Evolutionary conservation across 2,329 filamentous ascomycete genomes (phyloP), one percentile per base, ranked within the genome.

Genomic region (Endothia cerciana): DNA sequence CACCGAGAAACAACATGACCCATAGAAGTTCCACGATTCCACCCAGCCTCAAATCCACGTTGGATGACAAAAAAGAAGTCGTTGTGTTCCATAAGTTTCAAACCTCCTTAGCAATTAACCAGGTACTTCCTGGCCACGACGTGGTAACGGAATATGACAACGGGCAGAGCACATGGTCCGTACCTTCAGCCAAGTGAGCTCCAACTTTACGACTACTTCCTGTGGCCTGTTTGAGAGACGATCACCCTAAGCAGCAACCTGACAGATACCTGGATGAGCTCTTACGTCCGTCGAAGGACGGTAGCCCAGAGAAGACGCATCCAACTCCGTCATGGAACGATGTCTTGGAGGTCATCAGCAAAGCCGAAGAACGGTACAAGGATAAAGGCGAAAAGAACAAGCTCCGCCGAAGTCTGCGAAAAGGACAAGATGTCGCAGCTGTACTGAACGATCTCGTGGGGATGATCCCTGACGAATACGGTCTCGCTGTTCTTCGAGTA

Each of bases 381-480:
- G 7, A 11, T n/a, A 40, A 41, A 17, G 55, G 55, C 7, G 55
- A 58, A n/a, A 41, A 41, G 30, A 58, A 25, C n/a, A 38, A 38
- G n/a, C 13, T 25, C n/a, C 55, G 55, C n/a, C 19, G 36, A 40
- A 8, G 7, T 22, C 30, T 58, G n/a, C 36, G 55, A 22, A 33
- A 41, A 22, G 36, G 36, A 38, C 17, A n/a, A 45, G 55, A 58
- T 25, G 36, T 58, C 22, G 30, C 55, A 15, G n/a, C 7, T 40
- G 36, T 40, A 15, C 22, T 58, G 15, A 58, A 41, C 19, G 55
- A n/a, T 8, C 36, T 58, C 19, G 36, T 28, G 19, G 55, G 41
- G 33, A 13, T 58, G 36, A 58, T 58, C 30, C 55, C 55, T 22
- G 55, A 58, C 13, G 55, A 58, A 41, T 11, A 40, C n/a, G 55